phyloP scores from a whole-genome alignment of 2,329 filamentous ascomycete species.

The Neofusicoccum kwambonambiense region DNA sequence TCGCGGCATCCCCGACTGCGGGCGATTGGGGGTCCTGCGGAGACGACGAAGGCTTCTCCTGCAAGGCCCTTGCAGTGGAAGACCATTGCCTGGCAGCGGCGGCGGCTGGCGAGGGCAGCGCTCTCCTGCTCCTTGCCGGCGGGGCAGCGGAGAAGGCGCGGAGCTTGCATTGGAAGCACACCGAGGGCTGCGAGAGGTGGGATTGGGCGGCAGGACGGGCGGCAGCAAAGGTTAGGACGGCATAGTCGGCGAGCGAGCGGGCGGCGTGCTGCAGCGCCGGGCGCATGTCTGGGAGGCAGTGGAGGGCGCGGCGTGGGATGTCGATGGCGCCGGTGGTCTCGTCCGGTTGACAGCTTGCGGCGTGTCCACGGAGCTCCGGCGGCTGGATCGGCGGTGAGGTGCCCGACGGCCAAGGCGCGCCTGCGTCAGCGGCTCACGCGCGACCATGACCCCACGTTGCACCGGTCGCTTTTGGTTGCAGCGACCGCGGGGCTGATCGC shows the following conservation, averaged over 20 bases:
- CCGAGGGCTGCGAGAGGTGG: constrained; percentile 19
- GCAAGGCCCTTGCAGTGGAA: neutral
- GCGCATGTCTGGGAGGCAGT: constrained; percentile 29
- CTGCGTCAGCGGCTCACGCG: neutral
- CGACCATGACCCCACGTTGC: neutral
- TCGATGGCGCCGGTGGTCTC: neutral
- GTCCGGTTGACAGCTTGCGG: neutral
- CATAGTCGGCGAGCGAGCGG: constrained; percentile 30
- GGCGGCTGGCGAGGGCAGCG: neutral
- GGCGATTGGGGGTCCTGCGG: constrained; percentile 4
- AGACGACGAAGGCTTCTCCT: neutral
- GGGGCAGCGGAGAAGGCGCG: constrained; percentile 24
- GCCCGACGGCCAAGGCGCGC: neutral
- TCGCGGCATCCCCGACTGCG: neutral
- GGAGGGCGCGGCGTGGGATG: neutral
- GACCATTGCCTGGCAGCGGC: neutral
- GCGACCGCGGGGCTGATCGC: neutral
- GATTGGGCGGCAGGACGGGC: neutral
- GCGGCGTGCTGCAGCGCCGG: constrained; percentile 43
- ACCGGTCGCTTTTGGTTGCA: neutral
- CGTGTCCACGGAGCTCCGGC: neutral
- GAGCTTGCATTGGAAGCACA: constrained; percentile 33
- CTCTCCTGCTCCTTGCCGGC: neutral
- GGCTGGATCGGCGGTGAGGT: neutral
- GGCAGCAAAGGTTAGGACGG: constrained; percentile 17